These are phyloP conservation scores for Cordyceps pruinosa DNA, from an alignment of 2,329 filamentous ascomycete species.

Conservation along the genomic window DNA sequence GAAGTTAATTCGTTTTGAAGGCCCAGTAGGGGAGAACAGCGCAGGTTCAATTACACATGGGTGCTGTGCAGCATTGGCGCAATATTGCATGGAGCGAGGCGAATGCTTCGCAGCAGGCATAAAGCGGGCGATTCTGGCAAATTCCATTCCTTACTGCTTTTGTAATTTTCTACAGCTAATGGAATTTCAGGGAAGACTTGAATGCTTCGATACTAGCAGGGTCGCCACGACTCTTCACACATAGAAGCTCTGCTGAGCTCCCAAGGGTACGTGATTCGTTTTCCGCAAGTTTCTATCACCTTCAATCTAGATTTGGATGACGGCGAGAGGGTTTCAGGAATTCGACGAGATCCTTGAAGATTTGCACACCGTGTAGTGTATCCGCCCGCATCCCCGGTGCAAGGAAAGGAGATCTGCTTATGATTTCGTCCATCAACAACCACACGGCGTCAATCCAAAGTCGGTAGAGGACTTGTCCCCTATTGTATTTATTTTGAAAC, in stretches of 20 bases:
- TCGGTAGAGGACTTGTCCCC: conserved; percentile 27
- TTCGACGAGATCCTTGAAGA: conserved; percentile 33
- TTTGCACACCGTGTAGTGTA: conserved; percentile 31
- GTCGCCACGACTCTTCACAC: conserved; percentile 31
- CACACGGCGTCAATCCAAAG: conserved; percentile 38
- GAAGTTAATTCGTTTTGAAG: background rate
- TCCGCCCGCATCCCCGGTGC: conserved; percentile 25
- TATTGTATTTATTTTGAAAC: conserved; percentile 24
- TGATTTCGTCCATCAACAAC: conserved; percentile 30
- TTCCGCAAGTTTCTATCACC: conserved; percentile 20
- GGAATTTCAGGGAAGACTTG: conserved; percentile 33
- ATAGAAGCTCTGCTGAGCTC: conserved; percentile 35
- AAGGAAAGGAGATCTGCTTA: conserved; percentile 15
- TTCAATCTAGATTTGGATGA: conserved; percentile 29
- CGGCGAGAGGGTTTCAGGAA: conserved; percentile 21
- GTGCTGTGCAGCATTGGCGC: conserved; percentile 30
- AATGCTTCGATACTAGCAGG: conserved; percentile 33
- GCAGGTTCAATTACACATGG: conserved; percentile 37
- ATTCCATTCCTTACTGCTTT: background rate
- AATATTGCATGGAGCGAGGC: conserved; percentile 23
- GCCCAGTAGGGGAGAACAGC: conserved; percentile 27
- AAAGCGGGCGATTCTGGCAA: conserved; percentile 39
- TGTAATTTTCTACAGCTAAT: conserved; percentile 8
- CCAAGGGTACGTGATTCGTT: conserved; percentile 31
- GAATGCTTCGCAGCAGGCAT: conserved; percentile 30